Percentiles rank a stretch among this genome's conserved stretches.
phyloP scores from a whole-genome alignment of 495 filamentous ascomycete species.

The Aspergillus avenaceus region DNA sequence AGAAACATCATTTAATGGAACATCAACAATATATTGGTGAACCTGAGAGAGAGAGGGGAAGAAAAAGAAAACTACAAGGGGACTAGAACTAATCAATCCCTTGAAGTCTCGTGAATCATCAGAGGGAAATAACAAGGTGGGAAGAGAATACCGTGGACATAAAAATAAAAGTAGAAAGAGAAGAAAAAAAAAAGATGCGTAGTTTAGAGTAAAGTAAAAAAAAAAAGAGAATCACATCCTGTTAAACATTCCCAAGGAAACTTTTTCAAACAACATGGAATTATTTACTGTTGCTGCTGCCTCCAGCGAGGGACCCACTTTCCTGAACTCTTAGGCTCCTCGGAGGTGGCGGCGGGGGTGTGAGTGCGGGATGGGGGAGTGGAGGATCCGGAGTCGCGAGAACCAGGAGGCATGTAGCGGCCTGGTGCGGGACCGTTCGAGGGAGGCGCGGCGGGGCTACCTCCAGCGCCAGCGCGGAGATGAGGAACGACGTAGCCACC shows the following conservation, averaged over 20 bases:
- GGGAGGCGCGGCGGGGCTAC: constrained; percentile 28
- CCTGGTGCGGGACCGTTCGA: constrained; percentile 29
- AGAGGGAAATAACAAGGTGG: constrained; percentile 3
- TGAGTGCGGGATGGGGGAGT: constrained; percentile 27
- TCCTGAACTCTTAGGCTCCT: constrained; percentile 27
- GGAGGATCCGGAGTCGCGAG: constrained; percentile 31
- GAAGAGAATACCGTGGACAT: neutral
- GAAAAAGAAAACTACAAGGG: constrained; percentile 4
- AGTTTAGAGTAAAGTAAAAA: constrained; percentile 2
- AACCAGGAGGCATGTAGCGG: constrained; percentile 35
- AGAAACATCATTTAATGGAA: constrained; percentile 13
- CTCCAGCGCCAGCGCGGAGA: constrained; percentile 34
- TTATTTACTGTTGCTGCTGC: constrained; percentile 37
- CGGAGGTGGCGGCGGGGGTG: constrained; percentile 20
- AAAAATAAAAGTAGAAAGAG: neutral
- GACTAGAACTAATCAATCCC: constrained; percentile 11
- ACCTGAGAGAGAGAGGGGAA: constrained; percentile 8
- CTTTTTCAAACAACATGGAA: constrained; percentile 9
- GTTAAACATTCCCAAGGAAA: constrained; percentile 6
- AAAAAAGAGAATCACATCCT: constrained; percentile 3
- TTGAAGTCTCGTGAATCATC: constrained; percentile 11
- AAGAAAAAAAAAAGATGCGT: neutral
- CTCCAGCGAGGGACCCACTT: constrained; percentile 46
- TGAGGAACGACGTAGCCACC: constrained; percentile 53
- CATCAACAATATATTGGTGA: constrained; percentile 19